These are phyloP conservation scores for Clavispora fructus DNA, from an alignment of 805 yeast species.

Conservation along the genomic window DNA sequence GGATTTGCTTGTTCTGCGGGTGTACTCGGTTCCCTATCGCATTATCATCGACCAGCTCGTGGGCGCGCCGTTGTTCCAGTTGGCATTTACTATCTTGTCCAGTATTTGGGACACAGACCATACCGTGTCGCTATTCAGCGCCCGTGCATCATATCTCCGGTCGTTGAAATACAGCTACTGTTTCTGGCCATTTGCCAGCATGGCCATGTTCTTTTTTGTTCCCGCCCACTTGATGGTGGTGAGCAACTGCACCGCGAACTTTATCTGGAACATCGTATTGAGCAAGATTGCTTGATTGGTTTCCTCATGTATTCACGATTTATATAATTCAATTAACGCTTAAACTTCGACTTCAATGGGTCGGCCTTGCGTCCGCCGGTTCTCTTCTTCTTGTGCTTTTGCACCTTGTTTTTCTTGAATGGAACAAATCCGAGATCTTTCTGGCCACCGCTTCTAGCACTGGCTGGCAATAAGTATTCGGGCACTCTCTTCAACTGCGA, in stretches of 20 bases:
- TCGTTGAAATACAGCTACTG: slow-evolving; percentile 49
- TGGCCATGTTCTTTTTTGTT: slow-evolving; percentile 43
- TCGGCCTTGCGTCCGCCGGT: slow-evolving; percentile 44
- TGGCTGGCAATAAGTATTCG: slow-evolving; percentile 79
- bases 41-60: slow-evolving; percentile 49
- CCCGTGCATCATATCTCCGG: slow-evolving; percentile 32
- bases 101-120: slow-evolving; percentile 51
- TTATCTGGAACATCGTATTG: slow-evolving; percentile 52
- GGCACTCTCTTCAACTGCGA: slow-evolving; percentile 89
- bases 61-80: slow-evolving; percentile 53
- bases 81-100: slow-evolving; percentile 43
- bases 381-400: slow-evolving; percentile 38
- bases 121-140: slow-evolving; percentile 15
- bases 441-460: slow-evolving; percentile 52
- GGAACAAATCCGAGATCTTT: slow-evolving; percentile 68
- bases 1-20: slow-evolving; percentile 33
- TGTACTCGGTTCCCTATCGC: slow-evolving; percentile 33
- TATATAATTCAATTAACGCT: not conserved
- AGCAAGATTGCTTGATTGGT: slow-evolving; percentile 6
- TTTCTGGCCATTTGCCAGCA: slow-evolving; percentile 57
- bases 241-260: slow-evolving; percentile 50
- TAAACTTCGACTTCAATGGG: slow-evolving; percentile 48
- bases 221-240: slow-evolving; percentile 52
- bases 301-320: slow-evolving; percentile 1
- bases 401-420: slow-evolving; percentile 50